Evolutionary conservation across 208 protist species (phyloP).

Genomic region (Crithidia fasciculata): DNA sequence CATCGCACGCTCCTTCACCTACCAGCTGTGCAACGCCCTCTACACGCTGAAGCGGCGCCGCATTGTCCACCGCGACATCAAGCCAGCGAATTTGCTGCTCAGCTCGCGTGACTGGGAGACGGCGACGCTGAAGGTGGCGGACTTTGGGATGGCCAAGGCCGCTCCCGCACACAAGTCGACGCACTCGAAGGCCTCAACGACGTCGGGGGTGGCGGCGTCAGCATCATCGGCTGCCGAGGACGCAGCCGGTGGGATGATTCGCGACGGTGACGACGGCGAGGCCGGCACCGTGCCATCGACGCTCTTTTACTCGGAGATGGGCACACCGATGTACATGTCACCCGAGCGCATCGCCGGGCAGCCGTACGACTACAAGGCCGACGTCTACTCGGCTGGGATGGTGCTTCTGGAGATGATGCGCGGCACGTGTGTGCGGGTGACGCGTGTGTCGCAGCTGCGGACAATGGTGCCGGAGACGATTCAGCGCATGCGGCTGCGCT

Average conservation of each 20-base stretch:
- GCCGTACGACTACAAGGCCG: constrained; percentile 72
- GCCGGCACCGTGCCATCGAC: constrained; percentile 6
- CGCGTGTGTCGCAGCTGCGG: constrained; percentile 37
- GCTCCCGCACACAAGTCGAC: constrained; percentile 11
- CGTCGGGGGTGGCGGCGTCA: too few species aligned
- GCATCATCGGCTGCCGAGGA: not conserved
- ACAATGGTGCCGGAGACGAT: constrained; percentile 37
- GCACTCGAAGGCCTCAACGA: not conserved
- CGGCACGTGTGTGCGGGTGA: constrained; percentile 48
- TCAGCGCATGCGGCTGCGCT: constrained; percentile 24
- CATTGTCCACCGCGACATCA: constrained; percentile 91
- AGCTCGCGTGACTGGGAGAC: constrained; percentile 50
- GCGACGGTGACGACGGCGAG: constrained; percentile 7
- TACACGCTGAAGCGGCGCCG: constrained; percentile 40
- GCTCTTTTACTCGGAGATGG: constrained; percentile 66
- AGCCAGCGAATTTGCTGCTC: constrained; percentile 88
- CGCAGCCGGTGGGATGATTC: not conserved
- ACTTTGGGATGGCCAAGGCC: constrained; percentile 74
- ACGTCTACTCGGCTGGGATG: constrained; percentile 80
- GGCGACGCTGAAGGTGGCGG: constrained; percentile 66
- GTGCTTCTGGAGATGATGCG: constrained; percentile 84
- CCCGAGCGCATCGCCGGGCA: constrained; percentile 68
- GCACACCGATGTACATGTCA: constrained; percentile 76
- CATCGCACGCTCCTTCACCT: constrained; percentile 54
- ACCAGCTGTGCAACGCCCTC: constrained; percentile 71